phyloP scores from a whole-genome alignment of 176 grass and related monocot genomes.

The Aechmea fasciata region DNA sequence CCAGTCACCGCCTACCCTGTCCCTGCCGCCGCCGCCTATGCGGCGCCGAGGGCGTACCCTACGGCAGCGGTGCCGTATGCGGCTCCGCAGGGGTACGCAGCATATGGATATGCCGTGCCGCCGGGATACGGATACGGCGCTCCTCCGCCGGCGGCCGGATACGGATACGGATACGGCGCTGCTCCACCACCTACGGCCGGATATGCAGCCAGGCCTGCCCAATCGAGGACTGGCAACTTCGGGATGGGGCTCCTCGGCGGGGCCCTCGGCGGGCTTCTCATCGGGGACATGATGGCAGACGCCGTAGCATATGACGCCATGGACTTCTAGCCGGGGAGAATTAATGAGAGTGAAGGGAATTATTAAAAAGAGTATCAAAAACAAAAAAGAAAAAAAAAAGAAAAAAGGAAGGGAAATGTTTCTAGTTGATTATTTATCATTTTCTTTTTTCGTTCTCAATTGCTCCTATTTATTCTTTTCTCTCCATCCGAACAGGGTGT shows the following conservation, averaged over 20 bases:
- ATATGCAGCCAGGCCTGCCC: conserved; percentile 1
- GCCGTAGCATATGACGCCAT: conserved; percentile 38
- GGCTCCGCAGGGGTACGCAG: neutral
- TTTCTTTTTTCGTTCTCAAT: too few species aligned
- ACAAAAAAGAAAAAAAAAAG: too few species aligned
- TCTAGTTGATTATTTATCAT: too few species aligned
- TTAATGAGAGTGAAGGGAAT: too few species aligned
- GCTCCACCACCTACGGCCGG: neutral
- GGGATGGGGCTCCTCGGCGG: conserved; percentile 39
- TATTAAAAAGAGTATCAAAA: too few species aligned
- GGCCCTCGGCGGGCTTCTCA: conserved; percentile 45
- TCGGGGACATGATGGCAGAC: conserved; percentile 46
- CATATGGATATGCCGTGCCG: conserved; percentile 9
- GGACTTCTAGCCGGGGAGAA: neutral
- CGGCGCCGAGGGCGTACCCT: neutral
- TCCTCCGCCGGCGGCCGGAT: neutral
- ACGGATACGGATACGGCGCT: neutral
- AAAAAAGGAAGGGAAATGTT: too few species aligned
- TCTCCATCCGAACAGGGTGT: too few species aligned
- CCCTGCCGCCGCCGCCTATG: conserved; percentile 9
- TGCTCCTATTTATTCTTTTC: too few species aligned
- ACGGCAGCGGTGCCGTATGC: conserved; percentile 9
- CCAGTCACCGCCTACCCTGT: neutral
- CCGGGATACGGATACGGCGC: conserved; percentile 22
- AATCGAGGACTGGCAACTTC: neutral